Evolutionary conservation across 257 asterid genomes (phyloP).

Genomic region (Vinca minor): DNA sequence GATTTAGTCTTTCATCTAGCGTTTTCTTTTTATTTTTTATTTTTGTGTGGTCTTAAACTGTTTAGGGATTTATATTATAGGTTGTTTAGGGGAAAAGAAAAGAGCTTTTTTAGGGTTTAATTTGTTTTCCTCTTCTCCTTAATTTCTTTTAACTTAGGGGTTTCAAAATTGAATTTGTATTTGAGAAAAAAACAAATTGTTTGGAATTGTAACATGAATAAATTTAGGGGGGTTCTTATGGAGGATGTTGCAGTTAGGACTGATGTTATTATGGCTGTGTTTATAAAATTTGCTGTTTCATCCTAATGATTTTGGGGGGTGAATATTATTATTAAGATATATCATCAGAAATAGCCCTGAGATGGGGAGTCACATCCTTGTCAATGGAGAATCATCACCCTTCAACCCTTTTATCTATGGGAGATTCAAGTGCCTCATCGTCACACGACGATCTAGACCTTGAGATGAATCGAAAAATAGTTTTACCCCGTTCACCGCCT

Average conservation of each 20-base stretch:
- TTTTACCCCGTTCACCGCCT: slow-evolving; percentile 74
- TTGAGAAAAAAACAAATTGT: slow-evolving; percentile 10
- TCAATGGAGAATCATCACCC: slow-evolving; percentile 90
- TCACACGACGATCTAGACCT: slow-evolving; percentile 72
- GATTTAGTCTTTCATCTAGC: slow-evolving; percentile 35
- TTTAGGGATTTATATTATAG: slow-evolving; percentile 11
- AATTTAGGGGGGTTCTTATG: slow-evolving; percentile 21
- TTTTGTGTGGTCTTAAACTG: background rate
- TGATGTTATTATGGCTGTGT: slow-evolving; percentile 12
- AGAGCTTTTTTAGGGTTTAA: background rate
- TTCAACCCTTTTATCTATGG: slow-evolving; percentile 87
- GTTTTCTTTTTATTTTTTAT: slow-evolving; percentile 8
- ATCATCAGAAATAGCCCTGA: slow-evolving; percentile 11
- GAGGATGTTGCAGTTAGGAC: slow-evolving; percentile 29
- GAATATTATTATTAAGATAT: slow-evolving; percentile 20
- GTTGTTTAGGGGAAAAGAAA: background rate
- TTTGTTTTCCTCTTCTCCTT: slow-evolving; percentile 3
- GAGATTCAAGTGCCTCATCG: slow-evolving; percentile 75
- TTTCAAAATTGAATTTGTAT: slow-evolving; percentile 16
- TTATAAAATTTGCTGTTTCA: slow-evolving; percentile 25
- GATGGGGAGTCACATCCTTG: slow-evolving; percentile 57
- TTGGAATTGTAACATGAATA: slow-evolving; percentile 26
- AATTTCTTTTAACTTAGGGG: slow-evolving; percentile 4
- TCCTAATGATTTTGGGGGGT: too few relatives aligned
- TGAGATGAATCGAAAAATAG: slow-evolving; percentile 62